Evolutionary conservation across 2,329 filamentous ascomycete genomes (phyloP).

Genomic region (Arthrobotrys iridis): DNA sequence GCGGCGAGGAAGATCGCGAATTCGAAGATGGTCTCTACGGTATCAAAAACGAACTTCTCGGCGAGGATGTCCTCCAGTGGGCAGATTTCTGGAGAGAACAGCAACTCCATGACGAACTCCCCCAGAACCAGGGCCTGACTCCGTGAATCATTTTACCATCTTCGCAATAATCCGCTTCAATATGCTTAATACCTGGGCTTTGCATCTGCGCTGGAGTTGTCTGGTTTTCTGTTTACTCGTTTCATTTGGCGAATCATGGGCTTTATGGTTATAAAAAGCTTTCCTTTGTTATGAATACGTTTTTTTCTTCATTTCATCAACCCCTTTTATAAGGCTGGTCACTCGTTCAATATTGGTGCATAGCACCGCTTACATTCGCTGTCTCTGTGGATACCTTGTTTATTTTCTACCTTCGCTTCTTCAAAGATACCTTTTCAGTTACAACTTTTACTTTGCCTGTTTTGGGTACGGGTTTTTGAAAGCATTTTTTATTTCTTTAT

Average conservation of each 20-base stretch:
- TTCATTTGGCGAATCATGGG: constrained; percentile 49
- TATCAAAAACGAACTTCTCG: constrained; percentile 53
- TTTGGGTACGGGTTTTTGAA: constrained; percentile 33
- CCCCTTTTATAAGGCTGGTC: constrained; percentile 49
- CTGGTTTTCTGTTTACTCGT: constrained; percentile 6
- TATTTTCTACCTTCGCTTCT: constrained; percentile 45
- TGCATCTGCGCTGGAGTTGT: constrained; percentile 54
- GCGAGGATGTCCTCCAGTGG: constrained; percentile 51
- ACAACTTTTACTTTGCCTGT: constrained; percentile 7
- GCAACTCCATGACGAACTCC: constrained; percentile 50
- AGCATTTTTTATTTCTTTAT: constrained; percentile 18
- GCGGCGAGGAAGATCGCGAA: constrained; percentile 53
- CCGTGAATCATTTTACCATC: constrained; percentile 23
- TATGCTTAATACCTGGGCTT: constrained; percentile 46
- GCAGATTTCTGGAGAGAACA: constrained; percentile 53
- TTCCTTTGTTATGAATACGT: constrained; percentile 45
- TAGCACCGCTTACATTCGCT: constrained; percentile 50
- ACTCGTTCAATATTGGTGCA: constrained; percentile 51
- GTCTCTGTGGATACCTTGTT: constrained; percentile 28
- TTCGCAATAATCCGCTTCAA: constrained; percentile 23
- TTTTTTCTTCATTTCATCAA: constrained; percentile 26
- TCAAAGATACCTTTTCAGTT: constrained; percentile 50
- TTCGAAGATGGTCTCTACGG: constrained; percentile 53
- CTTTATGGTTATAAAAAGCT: constrained; percentile 52
- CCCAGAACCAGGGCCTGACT: constrained; percentile 51